A percentile compares a stretch with the other conserved stretches of the same genome.
Conservation (phyloP, 2,329 filamentous ascomycete genomes). For the Colletotrichum coccodes region DNA sequence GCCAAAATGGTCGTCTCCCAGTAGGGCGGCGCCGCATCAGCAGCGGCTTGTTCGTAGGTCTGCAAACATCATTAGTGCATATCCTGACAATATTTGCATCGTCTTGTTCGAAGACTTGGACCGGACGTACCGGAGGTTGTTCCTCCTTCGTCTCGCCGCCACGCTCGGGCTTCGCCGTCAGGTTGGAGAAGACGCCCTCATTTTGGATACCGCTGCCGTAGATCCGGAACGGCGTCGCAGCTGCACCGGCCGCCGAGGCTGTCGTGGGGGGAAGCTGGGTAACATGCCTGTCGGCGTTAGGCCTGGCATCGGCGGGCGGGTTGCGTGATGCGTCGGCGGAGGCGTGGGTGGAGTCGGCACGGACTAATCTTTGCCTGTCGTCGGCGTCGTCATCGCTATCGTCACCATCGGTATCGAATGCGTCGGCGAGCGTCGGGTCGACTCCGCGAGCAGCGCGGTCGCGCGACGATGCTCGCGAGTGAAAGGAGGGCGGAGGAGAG, state of each 20-base stretch:
- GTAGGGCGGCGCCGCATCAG: conserved; percentile 94
- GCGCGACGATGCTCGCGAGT: conserved; percentile 77
- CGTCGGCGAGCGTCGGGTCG: conserved; percentile 87
- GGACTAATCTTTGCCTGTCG: conserved; percentile 88
- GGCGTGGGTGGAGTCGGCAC: conserved; percentile 61
- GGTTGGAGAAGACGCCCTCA: conserved; percentile 96
- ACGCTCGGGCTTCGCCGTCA: conserved; percentile 88
- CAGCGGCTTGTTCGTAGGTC: conserved; percentile 98
- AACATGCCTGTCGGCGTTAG: conserved; percentile 31
- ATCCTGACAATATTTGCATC: conserved; percentile 45
- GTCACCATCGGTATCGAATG: conserved; percentile 86
- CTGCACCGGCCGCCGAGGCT: conserved; percentile 33
- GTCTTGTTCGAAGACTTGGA: neutral
- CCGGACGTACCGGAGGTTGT: conserved; percentile 82
- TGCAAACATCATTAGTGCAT: conserved; percentile 46
- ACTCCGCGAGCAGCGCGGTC: conserved; percentile 57
- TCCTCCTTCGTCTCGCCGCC: conserved; percentile 86
- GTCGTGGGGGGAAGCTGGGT: conserved; percentile 37
- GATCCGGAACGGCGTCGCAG: conserved; percentile 58
- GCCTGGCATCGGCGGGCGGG: conserved; percentile 32
- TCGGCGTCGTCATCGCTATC: conserved; percentile 80
- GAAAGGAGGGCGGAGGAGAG: conserved; percentile 86
- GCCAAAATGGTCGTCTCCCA: conserved; percentile 99
- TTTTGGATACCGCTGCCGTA: conserved; percentile 82
- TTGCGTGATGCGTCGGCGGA: conserved; percentile 34